A percentile compares a stretch with the other conserved stretches of the same genome.
Evolutionary conservation across 2,329 filamentous ascomycete genomes (phyloP).

Genomic region (Diplodia scrobiculata): DNA sequence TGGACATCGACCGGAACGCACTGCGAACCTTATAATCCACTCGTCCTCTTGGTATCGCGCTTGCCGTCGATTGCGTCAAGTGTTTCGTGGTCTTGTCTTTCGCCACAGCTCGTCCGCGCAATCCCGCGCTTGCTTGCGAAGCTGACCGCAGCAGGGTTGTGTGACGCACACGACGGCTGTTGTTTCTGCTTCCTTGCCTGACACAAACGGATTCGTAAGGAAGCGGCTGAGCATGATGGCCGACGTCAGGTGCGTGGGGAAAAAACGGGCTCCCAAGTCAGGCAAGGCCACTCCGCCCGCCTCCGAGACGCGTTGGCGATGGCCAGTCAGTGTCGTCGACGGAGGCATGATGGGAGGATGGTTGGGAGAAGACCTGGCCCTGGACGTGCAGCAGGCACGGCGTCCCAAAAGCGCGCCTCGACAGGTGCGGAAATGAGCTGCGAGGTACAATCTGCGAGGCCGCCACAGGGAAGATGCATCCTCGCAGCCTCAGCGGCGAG

Average conservation of each 20-base stretch:
- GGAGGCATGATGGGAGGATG: neutral
- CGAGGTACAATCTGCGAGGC: neutral
- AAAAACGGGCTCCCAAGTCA: neutral
- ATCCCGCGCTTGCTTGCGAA: constrained; percentile 6
- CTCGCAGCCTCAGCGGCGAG: neutral
- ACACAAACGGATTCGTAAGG: neutral
- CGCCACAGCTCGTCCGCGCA: constrained; percentile 9
- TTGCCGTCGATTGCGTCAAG: neutral
- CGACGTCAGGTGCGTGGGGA: neutral
- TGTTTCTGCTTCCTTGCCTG: neutral
- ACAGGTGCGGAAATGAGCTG: neutral
- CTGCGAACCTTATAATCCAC: neutral
- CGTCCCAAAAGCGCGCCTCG: neutral
- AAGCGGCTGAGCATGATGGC: neutral
- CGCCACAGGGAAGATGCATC: constrained; percentile 1
- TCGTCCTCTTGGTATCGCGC: neutral
- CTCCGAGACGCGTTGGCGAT: neutral
- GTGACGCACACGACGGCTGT: constrained; percentile 10
- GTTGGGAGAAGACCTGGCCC: neutral
- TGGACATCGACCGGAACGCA: neutral
- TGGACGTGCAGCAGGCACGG: neutral
- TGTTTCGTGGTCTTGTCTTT: neutral
- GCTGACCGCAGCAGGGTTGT: constrained; percentile 21
- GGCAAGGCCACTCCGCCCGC: constrained; percentile 5
- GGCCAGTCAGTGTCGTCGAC: neutral